These are phyloP conservation scores for Cordyceps farinosa DNA, from an alignment of 2,329 filamentous ascomycete species.

Conservation along the genomic window DNA sequence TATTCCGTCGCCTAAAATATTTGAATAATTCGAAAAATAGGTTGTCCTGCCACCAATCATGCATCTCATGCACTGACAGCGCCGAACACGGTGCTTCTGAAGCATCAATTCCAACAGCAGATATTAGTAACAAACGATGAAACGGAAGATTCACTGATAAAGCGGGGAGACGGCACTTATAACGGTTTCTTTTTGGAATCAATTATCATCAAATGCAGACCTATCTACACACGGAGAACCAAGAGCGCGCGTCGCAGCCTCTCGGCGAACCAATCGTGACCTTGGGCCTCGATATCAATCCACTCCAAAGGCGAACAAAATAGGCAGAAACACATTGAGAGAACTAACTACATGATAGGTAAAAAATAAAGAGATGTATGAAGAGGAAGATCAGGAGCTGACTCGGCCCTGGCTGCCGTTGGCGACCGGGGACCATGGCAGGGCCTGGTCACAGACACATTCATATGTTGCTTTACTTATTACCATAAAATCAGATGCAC, in stretches of 20 bases:
- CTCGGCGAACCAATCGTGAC: too few species aligned
- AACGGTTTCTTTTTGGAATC: background rate
- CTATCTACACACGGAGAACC: background rate
- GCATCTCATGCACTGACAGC: background rate
- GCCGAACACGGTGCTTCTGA: too few species aligned
- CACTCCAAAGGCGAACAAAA: too few species aligned
- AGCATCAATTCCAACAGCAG: background rate
- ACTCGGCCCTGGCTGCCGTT: background rate
- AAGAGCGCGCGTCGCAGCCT: too few species aligned
- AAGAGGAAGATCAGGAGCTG: background rate
- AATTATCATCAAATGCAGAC: background rate
- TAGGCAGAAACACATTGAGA: too few species aligned
- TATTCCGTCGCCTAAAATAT: background rate
- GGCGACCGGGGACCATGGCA: background rate
- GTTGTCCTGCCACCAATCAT: too few species aligned
- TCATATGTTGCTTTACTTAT: background rate
- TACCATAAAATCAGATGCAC: background rate
- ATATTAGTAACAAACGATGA: too few species aligned
- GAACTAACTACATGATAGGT: too few species aligned
- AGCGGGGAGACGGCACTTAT: too few species aligned
- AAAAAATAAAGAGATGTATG: too few species aligned
- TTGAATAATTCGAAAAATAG: background rate
- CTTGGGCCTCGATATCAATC: too few species aligned
- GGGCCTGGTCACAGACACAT: background rate
- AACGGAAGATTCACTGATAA: too few species aligned